A percentile compares a stretch with the other conserved stretches of the same genome.
phyloP scores from a whole-genome alignment of 768 basidiomycete species.

The Boletus reticulatus region DNA sequence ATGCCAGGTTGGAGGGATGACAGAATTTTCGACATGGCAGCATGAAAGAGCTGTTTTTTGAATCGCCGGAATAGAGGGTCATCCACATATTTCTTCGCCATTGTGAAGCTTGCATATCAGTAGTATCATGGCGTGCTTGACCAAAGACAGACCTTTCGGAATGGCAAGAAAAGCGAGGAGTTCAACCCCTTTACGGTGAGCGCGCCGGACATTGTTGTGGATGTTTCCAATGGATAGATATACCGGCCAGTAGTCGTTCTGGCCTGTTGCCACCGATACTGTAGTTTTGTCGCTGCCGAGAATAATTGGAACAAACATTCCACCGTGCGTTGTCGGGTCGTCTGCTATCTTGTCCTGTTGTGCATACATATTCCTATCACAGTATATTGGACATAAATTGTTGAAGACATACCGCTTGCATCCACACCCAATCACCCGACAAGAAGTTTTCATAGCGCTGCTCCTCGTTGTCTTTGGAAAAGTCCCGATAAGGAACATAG shows the following conservation, averaged over 20 bases:
- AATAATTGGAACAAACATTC: neutral
- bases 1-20: conserved; percentile 22
- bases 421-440: neutral
- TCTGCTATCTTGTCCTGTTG: conserved; percentile 23
- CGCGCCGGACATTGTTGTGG: neutral
- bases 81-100: neutral
- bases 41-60: conserved; percentile 30
- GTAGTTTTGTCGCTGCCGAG: conserved; percentile 2
- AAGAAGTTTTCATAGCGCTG: neutral
- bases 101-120: too few relatives aligned
- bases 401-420: neutral
- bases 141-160: conserved; percentile 27
- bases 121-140: too few relatives aligned
- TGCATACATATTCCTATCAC: too few relatives aligned
- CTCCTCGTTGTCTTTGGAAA: neutral
- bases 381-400: too few relatives aligned
- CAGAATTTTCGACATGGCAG: neutral
- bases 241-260: conserved; percentile 2
- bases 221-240: conserved; percentile 4
- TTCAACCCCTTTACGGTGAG: neutral
- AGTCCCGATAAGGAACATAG: neutral
- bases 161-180: conserved; percentile 25
- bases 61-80: conserved; percentile 21
- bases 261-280: neutral
- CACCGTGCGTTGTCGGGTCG: conserved; percentile 7